Percentiles rank a stretch among this genome's conserved stretches.
phyloP scores from a whole-genome alignment of 148 eudicot species.

The Agrostemma githago region DNA sequence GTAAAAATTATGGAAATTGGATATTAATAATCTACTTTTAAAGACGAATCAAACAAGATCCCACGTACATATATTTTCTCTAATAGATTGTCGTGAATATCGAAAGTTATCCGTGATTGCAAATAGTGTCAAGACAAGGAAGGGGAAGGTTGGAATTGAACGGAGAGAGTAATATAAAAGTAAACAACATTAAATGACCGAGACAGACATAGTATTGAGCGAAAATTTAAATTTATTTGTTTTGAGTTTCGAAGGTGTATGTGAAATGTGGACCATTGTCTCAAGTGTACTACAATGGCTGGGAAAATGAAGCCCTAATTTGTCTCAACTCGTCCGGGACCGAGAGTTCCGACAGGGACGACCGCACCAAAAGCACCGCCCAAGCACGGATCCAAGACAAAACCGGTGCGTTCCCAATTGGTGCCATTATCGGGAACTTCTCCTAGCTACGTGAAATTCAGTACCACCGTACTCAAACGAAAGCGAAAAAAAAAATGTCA shows the following conservation, averaged over 20 bases:
- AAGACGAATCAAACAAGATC: no score
- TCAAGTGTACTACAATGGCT: conserved; percentile 1
- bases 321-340: background rate
- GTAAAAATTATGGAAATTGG: no score
- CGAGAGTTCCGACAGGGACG: background rate
- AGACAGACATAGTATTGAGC: no score
- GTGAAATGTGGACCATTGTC: conserved; percentile 12
- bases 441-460: background rate
- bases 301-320: background rate
- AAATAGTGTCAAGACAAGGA: no score
- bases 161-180: no score
- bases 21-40: no score
- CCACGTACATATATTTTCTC: no score
- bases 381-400: background rate
- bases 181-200: no score
- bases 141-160: no score
- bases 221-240: no score
- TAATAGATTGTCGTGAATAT: no score
- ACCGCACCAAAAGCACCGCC: background rate
- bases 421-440: background rate
- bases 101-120: no score
- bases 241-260: background rate
- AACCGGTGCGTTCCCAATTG: background rate
- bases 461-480: background rate
- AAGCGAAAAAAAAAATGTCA: background rate